phyloP scores from a whole-genome alignment of 192 early-diverging fungal species.

The Phlyctochytrium bullatum region DNA sequence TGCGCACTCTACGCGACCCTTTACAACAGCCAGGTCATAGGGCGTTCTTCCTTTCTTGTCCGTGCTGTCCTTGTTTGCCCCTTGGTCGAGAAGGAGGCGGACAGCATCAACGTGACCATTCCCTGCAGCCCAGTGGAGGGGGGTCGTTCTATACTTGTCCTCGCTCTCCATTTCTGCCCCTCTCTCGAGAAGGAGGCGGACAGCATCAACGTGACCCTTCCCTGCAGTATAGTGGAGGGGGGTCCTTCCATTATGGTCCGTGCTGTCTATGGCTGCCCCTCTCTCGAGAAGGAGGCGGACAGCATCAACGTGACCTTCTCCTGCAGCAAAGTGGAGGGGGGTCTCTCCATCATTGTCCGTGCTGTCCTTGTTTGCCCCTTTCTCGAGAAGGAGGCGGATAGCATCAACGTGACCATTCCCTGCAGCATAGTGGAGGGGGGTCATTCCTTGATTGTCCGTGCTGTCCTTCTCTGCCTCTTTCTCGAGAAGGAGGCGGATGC shows the following conservation, averaged over 20 bases:
- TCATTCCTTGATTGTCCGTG: constrained; percentile 31
- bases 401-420: constrained; percentile 21
- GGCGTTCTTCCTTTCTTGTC: no score
- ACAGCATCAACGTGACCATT: no score
- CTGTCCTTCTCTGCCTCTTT: no score
- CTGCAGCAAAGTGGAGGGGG: no score
- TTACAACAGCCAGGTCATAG: no score
- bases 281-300: no score
- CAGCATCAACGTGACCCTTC: constrained; percentile 13
- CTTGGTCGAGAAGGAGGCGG: no score
- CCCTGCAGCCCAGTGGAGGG: no score
- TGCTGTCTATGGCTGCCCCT: not conserved
- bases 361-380: constrained; percentile 17
- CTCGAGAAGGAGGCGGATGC: no score
- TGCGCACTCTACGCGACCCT: no score
- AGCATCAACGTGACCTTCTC: no score
- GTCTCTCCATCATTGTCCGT: constrained; percentile 32
- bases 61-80: no score
- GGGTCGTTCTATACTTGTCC: constrained; percentile 30
- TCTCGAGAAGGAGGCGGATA: constrained; percentile 6
- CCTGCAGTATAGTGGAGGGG: constrained; percentile 40
- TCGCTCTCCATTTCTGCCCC: constrained; percentile 19
- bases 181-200: constrained; percentile 6
- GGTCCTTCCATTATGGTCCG: constrained; percentile 27
- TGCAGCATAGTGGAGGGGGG: constrained; percentile 39